Percentiles rank a stretch among this genome's conserved stretches.
phyloP scores from a whole-genome alignment of 192 early-diverging fungal species.

The Umbelopsis sp. region DNA sequence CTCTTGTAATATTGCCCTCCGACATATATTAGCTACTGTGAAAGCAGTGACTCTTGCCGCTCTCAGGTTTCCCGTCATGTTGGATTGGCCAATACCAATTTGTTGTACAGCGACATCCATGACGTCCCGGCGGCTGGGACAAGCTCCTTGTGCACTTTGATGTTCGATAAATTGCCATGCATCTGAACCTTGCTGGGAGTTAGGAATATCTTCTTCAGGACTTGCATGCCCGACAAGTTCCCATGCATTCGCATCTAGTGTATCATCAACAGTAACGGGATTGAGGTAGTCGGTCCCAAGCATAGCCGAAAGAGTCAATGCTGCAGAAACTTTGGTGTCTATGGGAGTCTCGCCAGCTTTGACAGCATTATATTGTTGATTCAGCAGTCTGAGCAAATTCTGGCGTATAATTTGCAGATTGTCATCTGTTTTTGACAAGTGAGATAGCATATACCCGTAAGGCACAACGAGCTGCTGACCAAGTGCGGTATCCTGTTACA shows the following conservation, averaged over 20 bases:
- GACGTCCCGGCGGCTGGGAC: background rate
- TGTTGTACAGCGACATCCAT: background rate
- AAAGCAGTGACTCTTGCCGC: slow-evolving; percentile 50
- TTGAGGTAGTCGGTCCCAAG: background rate
- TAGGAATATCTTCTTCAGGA: too few species aligned
- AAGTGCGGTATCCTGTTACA: background rate
- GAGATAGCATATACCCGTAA: background rate
- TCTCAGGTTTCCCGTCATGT: slow-evolving; percentile 36
- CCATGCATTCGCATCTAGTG: background rate
- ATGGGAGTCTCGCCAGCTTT: background rate
- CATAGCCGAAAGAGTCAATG: background rate
- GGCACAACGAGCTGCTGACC: background rate
- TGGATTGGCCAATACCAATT: background rate
- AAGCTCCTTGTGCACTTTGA: background rate
- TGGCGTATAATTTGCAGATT: background rate
- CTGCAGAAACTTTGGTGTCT: background rate
- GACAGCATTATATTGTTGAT: background rate
- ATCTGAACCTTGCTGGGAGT: too few species aligned
- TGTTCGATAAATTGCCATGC: background rate
- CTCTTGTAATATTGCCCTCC: slow-evolving; percentile 28
- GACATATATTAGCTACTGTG: slow-evolving; percentile 42
- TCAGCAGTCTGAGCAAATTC: background rate
- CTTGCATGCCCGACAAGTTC: background rate
- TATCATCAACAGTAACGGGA: background rate
- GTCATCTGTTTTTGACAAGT: background rate